phyloP scores from a whole-genome alignment of 129 eudicot species.

The Smallanthus sonchifolius region DNA sequence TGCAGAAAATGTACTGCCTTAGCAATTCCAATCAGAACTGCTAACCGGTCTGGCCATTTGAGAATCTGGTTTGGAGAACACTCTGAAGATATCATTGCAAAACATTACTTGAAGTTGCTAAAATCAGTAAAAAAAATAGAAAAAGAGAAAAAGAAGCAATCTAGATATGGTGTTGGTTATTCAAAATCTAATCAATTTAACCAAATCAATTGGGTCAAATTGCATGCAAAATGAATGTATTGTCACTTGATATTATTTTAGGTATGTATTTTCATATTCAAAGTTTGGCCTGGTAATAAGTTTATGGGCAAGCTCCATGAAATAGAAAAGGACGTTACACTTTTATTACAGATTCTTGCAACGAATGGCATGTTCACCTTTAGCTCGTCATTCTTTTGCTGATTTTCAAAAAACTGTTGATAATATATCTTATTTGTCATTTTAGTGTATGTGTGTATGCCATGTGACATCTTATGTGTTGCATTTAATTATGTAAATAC shows the following conservation, averaged over 20 bases:
- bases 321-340: background rate
- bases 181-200: background rate
- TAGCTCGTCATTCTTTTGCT: background rate
- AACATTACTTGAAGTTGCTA: conserved; percentile 10
- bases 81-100: conserved; percentile 40
- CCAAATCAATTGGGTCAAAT: background rate
- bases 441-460: background rate
- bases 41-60: conserved; percentile 82
- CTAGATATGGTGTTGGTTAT: background rate
- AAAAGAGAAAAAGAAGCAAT: background rate
- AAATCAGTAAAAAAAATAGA: background rate
- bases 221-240: background rate
- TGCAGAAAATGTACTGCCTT: conserved; percentile 89
- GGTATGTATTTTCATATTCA: background rate
- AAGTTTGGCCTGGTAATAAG: too few species aligned
- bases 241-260: background rate
- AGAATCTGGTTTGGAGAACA: conserved; percentile 44
- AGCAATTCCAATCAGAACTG: conserved; percentile 70
- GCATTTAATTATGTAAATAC: background rate
- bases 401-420: background rate
- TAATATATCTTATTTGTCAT: background rate
- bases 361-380: background rate
- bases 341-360: background rate
- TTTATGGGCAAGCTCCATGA: background rate
- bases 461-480: background rate